These are phyloP conservation scores for Kondoa malvinella DNA, from an alignment of 768 basidiomycete genomes.

Conservation along the genomic window DNA sequence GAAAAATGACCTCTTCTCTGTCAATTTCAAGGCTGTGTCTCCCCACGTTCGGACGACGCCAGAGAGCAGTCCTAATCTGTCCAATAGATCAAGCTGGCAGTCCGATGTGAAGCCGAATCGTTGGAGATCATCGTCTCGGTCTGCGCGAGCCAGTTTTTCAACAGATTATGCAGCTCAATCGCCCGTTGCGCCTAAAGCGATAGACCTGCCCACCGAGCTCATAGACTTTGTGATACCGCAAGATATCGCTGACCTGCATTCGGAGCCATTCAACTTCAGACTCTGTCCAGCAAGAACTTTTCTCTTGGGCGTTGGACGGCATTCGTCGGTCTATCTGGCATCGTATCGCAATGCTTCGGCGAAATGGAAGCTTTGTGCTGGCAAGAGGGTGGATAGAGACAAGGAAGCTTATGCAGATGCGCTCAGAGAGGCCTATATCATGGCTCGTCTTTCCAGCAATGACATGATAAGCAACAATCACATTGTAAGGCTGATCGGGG, in stretches of 20 bases:
- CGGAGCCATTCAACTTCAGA: background rate
- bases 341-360: background rate
- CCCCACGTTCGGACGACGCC: background rate
- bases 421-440: conserved; percentile 33
- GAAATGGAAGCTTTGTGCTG: conserved; percentile 32
- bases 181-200: background rate
- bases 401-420: conserved; percentile 33
- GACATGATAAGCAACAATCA: background rate
- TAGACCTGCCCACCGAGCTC: background rate
- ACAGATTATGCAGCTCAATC: background rate
- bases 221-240: background rate
- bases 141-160: background rate
- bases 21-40: background rate
- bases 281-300: conserved; percentile 4
- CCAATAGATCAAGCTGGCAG: background rate
- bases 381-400: conserved; percentile 33
- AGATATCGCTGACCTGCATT: background rate
- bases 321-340: conserved; percentile 27
- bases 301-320: conserved; percentile 25
- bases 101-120: background rate
- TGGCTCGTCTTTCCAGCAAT: conserved; percentile 18
- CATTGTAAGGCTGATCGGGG: conserved; percentile 8
- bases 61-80: background rate
- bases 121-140: background rate
- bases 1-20: background rate